phyloP scores from a whole-genome alignment of 768 basidiomycete genomes.

The Sarcodon sp. region DNA sequence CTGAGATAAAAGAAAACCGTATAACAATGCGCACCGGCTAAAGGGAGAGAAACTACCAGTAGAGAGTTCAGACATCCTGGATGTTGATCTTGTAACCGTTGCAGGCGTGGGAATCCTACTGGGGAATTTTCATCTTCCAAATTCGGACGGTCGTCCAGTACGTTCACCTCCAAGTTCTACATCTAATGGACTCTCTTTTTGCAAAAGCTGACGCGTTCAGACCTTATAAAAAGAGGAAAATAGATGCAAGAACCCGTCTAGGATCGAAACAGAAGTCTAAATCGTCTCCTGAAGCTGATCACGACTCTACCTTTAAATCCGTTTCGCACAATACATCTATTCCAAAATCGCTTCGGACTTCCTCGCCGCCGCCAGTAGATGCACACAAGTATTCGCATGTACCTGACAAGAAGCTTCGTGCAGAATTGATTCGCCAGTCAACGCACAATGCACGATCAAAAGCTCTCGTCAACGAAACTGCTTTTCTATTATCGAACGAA shows the following conservation, averaged over 20 bases:
- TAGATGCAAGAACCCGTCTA: conserved; percentile 8
- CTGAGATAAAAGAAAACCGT: too few relatives aligned
- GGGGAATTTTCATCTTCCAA: neutral
- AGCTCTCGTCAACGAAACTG: conserved; percentile 54
- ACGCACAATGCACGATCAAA: conserved; percentile 50
- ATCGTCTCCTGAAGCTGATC: conserved; percentile 2
- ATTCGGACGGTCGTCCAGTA: conserved; percentile 2
- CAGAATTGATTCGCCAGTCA: conserved; percentile 50
- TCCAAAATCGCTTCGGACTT: conserved; percentile 55
- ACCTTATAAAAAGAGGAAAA: conserved; percentile 26
- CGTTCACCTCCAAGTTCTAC: neutral
- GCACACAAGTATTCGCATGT: conserved; percentile 46
- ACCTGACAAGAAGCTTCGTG: conserved; percentile 63
- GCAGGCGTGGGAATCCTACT: too few relatives aligned
- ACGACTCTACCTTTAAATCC: conserved; percentile 10
- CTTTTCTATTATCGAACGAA: conserved; percentile 45
- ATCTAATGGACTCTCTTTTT: conserved; percentile 57
- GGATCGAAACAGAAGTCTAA: conserved; percentile 6
- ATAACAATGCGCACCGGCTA: too few relatives aligned
- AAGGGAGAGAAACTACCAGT: too few relatives aligned
- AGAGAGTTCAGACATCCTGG: too few relatives aligned
- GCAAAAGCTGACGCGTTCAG: conserved; percentile 52
- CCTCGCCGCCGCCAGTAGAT: conserved; percentile 30
- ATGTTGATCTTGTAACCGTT: too few relatives aligned
- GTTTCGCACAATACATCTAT: conserved; percentile 32